phyloP scores from a whole-genome alignment of 23 red algal species.

The Pyropia haitanensis region DNA sequence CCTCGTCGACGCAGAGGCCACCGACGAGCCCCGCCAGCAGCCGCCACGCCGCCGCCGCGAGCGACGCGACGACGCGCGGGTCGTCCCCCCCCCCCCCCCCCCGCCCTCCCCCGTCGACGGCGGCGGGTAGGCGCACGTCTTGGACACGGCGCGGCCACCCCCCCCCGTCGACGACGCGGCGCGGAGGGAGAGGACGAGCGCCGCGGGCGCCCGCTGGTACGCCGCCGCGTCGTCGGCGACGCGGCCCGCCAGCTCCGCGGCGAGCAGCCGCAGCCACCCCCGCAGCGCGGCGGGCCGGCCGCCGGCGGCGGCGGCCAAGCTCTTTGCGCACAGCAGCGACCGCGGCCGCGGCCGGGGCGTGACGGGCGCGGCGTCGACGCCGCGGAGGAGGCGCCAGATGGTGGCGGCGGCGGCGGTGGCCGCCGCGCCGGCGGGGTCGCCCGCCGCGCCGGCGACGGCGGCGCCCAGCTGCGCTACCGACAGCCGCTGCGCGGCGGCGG shows the following conservation, averaged over 20 bases:
- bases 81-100: too few species aligned
- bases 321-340: slow-evolving; percentile 71
- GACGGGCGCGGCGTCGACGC: slow-evolving; percentile 57
- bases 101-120: too few species aligned
- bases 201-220: slow-evolving; percentile 4
- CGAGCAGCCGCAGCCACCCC: slow-evolving; percentile 50
- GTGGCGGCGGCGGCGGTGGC: neutral
- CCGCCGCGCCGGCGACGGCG: neutral
- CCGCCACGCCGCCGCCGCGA: neutral
- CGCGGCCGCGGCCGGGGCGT: slow-evolving; percentile 39
- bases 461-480: neutral
- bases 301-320: slow-evolving; percentile 7
- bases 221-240: slow-evolving; percentile 22
- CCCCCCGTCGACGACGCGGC: neutral
- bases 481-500: slow-evolving; percentile 3
- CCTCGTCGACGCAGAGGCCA: neutral
- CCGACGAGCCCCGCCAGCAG: neutral
- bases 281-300: slow-evolving; percentile 7
- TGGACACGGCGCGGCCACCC: too few species aligned
- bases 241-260: slow-evolving; percentile 42
- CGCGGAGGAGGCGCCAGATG: slow-evolving; percentile 31
- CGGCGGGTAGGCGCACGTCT: too few species aligned
- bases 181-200: neutral
- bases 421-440: neutral
- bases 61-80: neutral